Evolutionary conservation across 305 asterid genomes (phyloP).

Genomic region (Nicotiana rustica): DNA sequence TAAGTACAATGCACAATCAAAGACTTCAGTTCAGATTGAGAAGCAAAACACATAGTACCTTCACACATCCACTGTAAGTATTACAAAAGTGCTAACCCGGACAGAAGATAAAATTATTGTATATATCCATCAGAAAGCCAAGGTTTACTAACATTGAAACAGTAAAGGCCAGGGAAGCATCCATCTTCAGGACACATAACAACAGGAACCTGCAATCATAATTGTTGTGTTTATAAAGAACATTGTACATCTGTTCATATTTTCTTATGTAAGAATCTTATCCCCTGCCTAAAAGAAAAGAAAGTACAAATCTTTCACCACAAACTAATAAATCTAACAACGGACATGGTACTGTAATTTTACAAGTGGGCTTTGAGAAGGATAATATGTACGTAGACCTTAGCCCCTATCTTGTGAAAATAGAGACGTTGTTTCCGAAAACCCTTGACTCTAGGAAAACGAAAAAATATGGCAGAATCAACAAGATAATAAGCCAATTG

Average conservation of each 20-base stretch:
- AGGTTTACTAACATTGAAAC: conserved; percentile 57
- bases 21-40: background rate
- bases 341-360: too few species aligned
- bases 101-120: conserved; percentile 72
- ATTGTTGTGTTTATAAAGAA: background rate
- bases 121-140: conserved; percentile 90
- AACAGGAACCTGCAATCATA: conserved; percentile 68
- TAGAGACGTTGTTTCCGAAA: too few species aligned
- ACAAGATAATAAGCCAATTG: too few species aligned
- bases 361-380: too few species aligned
- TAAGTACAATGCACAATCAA: background rate
- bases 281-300: background rate
- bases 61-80: conserved; percentile 64
- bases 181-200: conserved; percentile 83
- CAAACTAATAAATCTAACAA: too few species aligned
- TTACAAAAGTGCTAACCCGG: conserved; percentile 75
- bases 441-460: too few species aligned
- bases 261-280: conserved; percentile 32
- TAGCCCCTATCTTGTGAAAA: too few species aligned
- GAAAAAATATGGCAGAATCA: too few species aligned
- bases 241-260: conserved; percentile 28
- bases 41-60: conserved; percentile 51
- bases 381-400: too few species aligned
- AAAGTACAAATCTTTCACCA: too few species aligned
- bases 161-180: conserved; percentile 71